These are phyloP conservation scores for Fraxinus nigra DNA, from an alignment of 305 asterid species.

Conservation along the genomic window DNA sequence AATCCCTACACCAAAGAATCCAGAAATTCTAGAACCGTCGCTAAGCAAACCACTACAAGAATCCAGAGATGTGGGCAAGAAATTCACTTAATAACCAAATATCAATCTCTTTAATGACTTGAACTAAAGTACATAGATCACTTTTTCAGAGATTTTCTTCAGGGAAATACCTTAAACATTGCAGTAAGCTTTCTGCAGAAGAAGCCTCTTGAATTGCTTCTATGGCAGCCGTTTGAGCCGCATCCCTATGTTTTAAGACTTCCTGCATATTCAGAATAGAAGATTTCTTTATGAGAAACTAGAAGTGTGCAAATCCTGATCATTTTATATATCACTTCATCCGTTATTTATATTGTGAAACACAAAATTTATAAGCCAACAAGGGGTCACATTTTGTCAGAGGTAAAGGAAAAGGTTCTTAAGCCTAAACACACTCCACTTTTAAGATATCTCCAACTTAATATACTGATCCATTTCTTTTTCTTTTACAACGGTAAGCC, in stretches of 20 bases:
- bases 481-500: not conserved
- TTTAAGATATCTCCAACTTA: not conserved
- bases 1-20: not conserved
- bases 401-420: not conserved
- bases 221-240: constrained; percentile 87
- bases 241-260: constrained; percentile 76
- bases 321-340: constrained; percentile 13
- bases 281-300: constrained; percentile 27
- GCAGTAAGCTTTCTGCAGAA: constrained; percentile 76
- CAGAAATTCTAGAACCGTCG: not conserved
- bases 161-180: constrained; percentile 74
- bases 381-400: constrained; percentile 8
- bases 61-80: not conserved
- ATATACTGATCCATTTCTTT: not conserved
- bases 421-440: not conserved
- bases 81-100: not conserved
- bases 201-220: constrained; percentile 98
- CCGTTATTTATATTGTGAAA: not conserved
- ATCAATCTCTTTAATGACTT: not conserved
- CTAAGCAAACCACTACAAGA: not conserved
- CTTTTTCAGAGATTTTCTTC: not conserved
- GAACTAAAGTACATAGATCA: not conserved
- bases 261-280: constrained; percentile 52
- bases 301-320: not conserved
- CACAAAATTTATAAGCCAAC: constrained; percentile 7